Evolutionary conservation across 352 stramenopile genomes (phyloP).

Genomic region (Phytophthora chlamydospora): DNA sequence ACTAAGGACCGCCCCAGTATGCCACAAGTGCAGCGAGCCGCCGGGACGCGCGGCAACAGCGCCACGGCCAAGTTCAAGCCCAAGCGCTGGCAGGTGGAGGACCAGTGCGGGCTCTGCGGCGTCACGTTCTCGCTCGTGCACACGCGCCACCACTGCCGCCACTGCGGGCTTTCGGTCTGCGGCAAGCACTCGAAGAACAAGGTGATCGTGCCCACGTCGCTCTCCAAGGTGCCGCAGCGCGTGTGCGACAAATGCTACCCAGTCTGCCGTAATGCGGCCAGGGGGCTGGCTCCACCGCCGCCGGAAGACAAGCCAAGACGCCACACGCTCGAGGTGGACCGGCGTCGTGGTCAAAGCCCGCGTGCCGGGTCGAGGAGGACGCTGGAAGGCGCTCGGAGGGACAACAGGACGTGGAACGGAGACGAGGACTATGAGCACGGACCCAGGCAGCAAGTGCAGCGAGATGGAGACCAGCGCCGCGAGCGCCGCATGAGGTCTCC

Average conservation of each 20-base stretch:
- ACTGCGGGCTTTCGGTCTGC: conserved; percentile 80
- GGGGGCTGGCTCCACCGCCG: conserved; percentile 18
- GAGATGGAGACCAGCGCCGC: conserved; percentile 17
- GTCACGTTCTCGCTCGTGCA: conserved; percentile 64
- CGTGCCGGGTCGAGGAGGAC: conserved; percentile 10
- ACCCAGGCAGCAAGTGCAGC: conserved; percentile 3
- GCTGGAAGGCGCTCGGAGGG: conserved; percentile 11
- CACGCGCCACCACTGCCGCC: conserved; percentile 78
- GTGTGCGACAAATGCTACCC: conserved; percentile 80
- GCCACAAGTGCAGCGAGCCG: conserved; percentile 30
- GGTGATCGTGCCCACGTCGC: conserved; percentile 67
- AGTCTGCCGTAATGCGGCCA: conserved; percentile 36
- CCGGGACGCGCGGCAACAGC: conserved; percentile 42
- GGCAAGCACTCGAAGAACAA: conserved; percentile 73
- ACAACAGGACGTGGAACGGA: conserved; percentile 38
- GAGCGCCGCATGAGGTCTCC: conserved; percentile 28
- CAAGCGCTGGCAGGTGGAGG: conserved; percentile 64
- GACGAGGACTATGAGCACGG: conserved; percentile 18
- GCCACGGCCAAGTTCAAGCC: conserved; percentile 60
- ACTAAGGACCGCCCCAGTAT: background rate
- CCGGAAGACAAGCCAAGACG: conserved; percentile 25
- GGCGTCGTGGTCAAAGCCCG: conserved; percentile 12
- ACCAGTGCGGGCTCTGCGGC: conserved; percentile 67
- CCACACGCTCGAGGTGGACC: conserved; percentile 30
- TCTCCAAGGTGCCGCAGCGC: conserved; percentile 69